phyloP scores from a whole-genome alignment of 768 basidiomycete genomes.

The Suillus weaverae region DNA sequence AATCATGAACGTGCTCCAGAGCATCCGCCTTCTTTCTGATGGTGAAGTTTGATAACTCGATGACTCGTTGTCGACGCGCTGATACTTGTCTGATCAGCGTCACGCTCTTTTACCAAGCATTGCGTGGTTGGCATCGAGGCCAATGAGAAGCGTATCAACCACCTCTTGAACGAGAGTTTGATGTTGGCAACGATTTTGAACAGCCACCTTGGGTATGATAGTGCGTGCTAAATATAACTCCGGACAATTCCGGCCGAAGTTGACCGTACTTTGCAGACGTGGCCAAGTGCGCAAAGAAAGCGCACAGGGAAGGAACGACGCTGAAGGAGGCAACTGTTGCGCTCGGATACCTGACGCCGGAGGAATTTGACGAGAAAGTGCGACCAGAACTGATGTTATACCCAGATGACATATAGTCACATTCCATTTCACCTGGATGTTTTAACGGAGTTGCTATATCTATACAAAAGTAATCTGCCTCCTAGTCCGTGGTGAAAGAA shows the following conservation, averaged over 20 bases:
- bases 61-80: constrained; percentile 1
- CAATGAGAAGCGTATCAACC: constrained; percentile 90
- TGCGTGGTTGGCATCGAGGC: constrained; percentile 96
- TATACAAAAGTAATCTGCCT: neutral
- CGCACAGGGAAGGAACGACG: constrained; percentile 98
- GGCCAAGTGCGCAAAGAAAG: constrained; percentile 98
- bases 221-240: constrained; percentile 49
- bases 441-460: no score
- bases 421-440: no score
- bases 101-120: constrained; percentile 94
- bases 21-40: constrained; percentile 90
- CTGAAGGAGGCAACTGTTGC: constrained; percentile 92
- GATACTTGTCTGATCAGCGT: constrained; percentile 43
- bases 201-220: constrained; percentile 95
- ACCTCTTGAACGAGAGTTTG: constrained; percentile 89
- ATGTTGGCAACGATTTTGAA: constrained; percentile 99
- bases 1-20: constrained; percentile 96
- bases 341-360: constrained; percentile 80
- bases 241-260: constrained; percentile 2
- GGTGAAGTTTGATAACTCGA: constrained; percentile 46
- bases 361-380: constrained; percentile 95
- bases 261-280: constrained; percentile 61
- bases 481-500: neutral
- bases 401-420: constrained; percentile 50
- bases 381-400: constrained; percentile 88